Percentiles rank a stretch among this genome's conserved stretches.
Evolutionary conservation across 257 asterid genomes (phyloP).

Genomic region (Solanum piurae): DNA sequence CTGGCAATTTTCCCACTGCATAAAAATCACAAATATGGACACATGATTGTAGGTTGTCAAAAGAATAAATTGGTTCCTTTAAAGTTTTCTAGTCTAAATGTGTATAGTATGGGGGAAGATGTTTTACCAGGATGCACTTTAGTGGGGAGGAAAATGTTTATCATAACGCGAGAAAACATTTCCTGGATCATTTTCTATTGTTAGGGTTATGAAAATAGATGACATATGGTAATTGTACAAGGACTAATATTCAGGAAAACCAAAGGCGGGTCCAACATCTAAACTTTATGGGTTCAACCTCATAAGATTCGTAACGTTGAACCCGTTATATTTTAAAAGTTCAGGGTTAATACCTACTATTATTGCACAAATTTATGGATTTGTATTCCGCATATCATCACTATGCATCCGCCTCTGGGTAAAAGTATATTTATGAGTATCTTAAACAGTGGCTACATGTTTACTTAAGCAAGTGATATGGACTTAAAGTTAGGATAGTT

Average conservation of each 20-base stretch:
- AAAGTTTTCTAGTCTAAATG: background rate
- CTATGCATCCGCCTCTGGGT: background rate
- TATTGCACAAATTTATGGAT: background rate
- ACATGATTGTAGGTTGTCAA: background rate
- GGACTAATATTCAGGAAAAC: background rate
- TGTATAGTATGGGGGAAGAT: background rate
- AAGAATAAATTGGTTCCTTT: background rate
- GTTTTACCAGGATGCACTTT: background rate
- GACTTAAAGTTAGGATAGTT: background rate
- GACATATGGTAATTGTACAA: background rate
- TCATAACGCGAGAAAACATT: background rate
- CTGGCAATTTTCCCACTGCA: conserved; percentile 84
- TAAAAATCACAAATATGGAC: conserved; percentile 4
- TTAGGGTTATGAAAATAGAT: background rate
- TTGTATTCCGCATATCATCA: background rate
- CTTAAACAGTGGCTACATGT: background rate
- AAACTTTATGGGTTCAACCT: background rate
- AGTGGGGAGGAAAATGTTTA: background rate
- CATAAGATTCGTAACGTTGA: background rate
- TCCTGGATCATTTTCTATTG: background rate
- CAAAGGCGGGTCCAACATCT: background rate
- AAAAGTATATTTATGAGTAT: background rate
- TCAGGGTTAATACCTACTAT: background rate
- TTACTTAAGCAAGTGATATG: background rate
- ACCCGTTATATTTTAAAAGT: background rate